These are phyloP conservation scores for Lantana camara DNA, from an alignment of 257 asterid species.

Conservation along the genomic window DNA sequence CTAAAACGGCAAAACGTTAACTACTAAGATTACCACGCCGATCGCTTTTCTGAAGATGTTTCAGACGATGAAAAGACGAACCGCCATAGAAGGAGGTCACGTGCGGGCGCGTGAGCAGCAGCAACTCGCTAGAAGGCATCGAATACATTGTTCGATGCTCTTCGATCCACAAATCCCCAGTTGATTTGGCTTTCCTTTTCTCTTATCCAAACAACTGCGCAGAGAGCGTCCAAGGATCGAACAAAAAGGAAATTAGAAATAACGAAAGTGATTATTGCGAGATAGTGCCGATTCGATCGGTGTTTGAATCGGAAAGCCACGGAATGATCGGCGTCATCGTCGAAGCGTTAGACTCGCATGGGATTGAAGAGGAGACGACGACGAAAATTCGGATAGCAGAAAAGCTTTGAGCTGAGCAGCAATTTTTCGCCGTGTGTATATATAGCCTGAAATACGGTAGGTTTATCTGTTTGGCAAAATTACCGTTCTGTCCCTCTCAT, in stretches of 20 bases:
- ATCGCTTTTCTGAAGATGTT: slow-evolving; percentile 59
- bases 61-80: slow-evolving; percentile 59
- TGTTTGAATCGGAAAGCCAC: not conserved
- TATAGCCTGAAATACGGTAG: not conserved
- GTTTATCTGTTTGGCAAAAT: slow-evolving; percentile 1
- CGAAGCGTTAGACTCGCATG: not conserved
- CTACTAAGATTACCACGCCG: slow-evolving; percentile 63
- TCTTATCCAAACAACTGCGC: slow-evolving; percentile 1
- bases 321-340: slow-evolving; percentile 17
- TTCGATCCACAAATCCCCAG: slow-evolving; percentile 34
- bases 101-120: slow-evolving; percentile 45
- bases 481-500: slow-evolving; percentile 4
- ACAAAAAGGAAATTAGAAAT: not conserved
- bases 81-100: slow-evolving; percentile 55
- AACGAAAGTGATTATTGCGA: not conserved
- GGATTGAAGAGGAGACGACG: not conserved
- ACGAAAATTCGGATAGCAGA: not conserved
- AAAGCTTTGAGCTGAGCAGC: not conserved
- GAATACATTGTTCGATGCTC: slow-evolving; percentile 76
- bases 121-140: slow-evolving; percentile 50
- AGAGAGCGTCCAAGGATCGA: not conserved
- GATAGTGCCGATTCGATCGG: not conserved
- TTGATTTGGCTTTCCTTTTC: not conserved
- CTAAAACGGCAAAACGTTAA: slow-evolving; percentile 29
- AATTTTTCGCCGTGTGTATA: not conserved